A percentile compares a stretch with the other conserved stretches of the same genome.
Evolutionary conservation across 495 filamentous ascomycete species (phyloP).

Genomic region (Lasiosphaeria miniovina): DNA sequence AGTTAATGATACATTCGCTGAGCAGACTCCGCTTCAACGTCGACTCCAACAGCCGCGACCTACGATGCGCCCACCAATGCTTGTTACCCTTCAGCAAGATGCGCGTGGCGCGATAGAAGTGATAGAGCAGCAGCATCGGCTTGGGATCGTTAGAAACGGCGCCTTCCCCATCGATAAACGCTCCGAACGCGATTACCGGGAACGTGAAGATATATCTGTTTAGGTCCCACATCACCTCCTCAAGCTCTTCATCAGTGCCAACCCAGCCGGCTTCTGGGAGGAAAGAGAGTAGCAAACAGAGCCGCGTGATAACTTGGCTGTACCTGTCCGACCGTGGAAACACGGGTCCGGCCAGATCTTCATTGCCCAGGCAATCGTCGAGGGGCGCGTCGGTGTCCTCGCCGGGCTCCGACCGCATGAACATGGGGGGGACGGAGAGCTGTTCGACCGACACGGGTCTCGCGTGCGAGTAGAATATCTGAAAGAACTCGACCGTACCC

Average conservation of each 20-base stretch:
- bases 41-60: background rate
- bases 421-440: background rate
- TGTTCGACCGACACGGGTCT: background rate
- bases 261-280: background rate
- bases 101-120: background rate
- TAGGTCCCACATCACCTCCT: background rate
- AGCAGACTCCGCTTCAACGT: background rate
- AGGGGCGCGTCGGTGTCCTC: background rate
- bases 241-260: background rate
- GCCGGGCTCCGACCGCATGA: background rate
- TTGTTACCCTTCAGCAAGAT: background rate
- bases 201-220: background rate
- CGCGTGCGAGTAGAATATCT: background rate
- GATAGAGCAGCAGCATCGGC: background rate
- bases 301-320: background rate
- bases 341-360: background rate
- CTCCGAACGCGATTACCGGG: background rate
- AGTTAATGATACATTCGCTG: background rate
- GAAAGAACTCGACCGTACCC: background rate
- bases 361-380: background rate
- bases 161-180: background rate
- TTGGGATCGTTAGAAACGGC: background rate
- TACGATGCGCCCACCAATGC: background rate
- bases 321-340: background rate
- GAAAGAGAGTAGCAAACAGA: background rate